Evolutionary conservation across 345 rosid species (phyloP).

Genomic region (Balakata baccata): DNA sequence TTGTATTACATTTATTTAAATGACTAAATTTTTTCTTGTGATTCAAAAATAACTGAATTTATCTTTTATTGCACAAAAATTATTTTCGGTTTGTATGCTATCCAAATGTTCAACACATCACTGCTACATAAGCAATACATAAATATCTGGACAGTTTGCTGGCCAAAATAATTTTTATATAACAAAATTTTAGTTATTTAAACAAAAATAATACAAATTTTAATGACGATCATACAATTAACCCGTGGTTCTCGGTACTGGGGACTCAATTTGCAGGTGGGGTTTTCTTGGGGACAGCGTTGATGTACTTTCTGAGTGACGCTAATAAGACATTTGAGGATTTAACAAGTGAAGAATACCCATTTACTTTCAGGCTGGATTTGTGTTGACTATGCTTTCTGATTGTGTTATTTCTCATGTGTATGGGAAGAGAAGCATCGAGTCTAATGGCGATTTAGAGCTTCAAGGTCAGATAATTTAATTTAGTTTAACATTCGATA

Average conservation of each 20-base stretch:
- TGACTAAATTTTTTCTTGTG: no score
- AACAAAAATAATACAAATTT: no score
- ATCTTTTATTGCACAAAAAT: no score
- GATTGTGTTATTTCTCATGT: constrained; percentile 53
- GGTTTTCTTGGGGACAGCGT: constrained; percentile 75
- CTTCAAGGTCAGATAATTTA: constrained; percentile 41
- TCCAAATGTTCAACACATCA: no score
- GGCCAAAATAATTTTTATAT: no score
- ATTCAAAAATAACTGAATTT: no score
- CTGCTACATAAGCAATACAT: no score
- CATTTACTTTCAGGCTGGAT: constrained; percentile 80
- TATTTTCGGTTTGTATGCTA: no score
- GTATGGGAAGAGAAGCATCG: constrained; percentile 30
- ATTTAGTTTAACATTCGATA: background rate
- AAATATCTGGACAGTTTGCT: no score
- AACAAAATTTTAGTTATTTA: no score
- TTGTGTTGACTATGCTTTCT: constrained; percentile 67
- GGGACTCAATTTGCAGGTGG: constrained; percentile 89
- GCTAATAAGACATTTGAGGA: constrained; percentile 65
- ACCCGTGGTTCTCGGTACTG: constrained; percentile 55
- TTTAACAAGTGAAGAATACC: constrained; percentile 53
- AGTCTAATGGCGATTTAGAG: constrained; percentile 41
- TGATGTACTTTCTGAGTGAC: constrained; percentile 83
- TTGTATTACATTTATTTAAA: no score
- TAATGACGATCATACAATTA: no score